Base-by-base conservation (phyloP, 306 rosid species). In the Lathyrus sativus region DNA sequence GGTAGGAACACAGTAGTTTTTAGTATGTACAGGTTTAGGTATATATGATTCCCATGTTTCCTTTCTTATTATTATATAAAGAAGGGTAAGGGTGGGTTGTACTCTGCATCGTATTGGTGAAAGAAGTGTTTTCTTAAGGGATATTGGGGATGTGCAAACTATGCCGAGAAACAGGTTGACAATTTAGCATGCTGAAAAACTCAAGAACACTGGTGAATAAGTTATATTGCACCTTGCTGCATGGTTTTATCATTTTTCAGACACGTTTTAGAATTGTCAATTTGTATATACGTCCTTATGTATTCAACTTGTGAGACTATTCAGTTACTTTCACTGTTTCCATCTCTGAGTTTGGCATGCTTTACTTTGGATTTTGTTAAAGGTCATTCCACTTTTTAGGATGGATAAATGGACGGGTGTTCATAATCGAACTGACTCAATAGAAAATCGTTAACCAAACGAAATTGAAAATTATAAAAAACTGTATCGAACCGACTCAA, bases 11-110 rank as follows among this genome's bases (percentile, higher is more conserved):
- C 62, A 55, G 57, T 79, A 66, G 63, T 46, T 62, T 60, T 68
- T 73, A 79, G 83, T 55, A 75, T 86, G 86, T 88, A 86, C 84
- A 86, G 82, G 82, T 57, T 74, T 81, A 77, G 82, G 74, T 68
- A 81, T 74, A 77, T 88, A 69, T 75, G 76, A 78, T 68, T 81
- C 87, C 81, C 72, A 67, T 82, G 63, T 69, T 79, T 73, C 81
- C 82, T 67, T 73, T 79, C 82, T 67, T 76, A 14, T 80, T 67
- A 61, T 80, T 78, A 76, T 67, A 75, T 62, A 53, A 45, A 64
- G 55, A 73, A 70, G 70, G 66, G 59, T 56, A 71, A 74, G 79
- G 67, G 42, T 39, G 82, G 68, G 37, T 67, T 73, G 74, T 50
- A 57, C 73, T 84, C 76, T 35, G 55, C 65, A 56, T 56, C 51